Evolutionary conservation across 768 basidiomycete genomes (phyloP), one percentile per base, ranked within the genome.

Genomic region (Tephrocybe rancida): DNA sequence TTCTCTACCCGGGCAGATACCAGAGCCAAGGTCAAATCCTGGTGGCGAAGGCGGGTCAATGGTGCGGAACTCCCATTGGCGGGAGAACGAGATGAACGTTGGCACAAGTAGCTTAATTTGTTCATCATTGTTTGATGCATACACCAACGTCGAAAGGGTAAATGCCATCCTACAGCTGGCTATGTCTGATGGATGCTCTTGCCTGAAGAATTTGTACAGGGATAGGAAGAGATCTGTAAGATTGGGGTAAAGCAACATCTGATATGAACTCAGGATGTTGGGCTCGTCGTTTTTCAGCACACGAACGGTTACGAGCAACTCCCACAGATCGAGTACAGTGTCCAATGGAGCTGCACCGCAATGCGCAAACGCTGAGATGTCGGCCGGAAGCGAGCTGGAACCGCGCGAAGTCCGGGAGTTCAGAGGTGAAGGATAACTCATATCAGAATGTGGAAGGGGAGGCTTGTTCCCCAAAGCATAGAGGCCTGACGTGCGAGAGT

Each of bases 21-120:
- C 69, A 35, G 54, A 39, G 18, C 24, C 13, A 5, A 70, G 55
- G 34, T 61, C 21, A 54, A 63, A 69, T 19, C 32, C 45, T 1
- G 24, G 9, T 29, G 60, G 59, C 3, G 32, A 16, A 30, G 64
- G 69, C 19, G 63, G 61, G n/a, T 32, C 32, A 9, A 59, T 32
- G 14, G 35, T n/a, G 21, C 38, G 25, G 37, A 65, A 67, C 3
- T 25, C 39, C 13, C 49, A 34, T 5, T 56, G 34, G 11, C 64
- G 66, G 2, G 64, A 62, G 48, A 74, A 70, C 0, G 76, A 66
- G 11, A 78, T 39, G 1, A 76, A 47, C 1, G 63, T 62, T 0
- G 67, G 61, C 16, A 72, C 55, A 30, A 70, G 60, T 10, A 2
- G 25, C 16, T 13, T 25, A 14, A 52, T 52, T 6, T 5, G 21